phyloP scores from a whole-genome alignment of 768 basidiomycete species.

The Tubosaeta sp. region DNA sequence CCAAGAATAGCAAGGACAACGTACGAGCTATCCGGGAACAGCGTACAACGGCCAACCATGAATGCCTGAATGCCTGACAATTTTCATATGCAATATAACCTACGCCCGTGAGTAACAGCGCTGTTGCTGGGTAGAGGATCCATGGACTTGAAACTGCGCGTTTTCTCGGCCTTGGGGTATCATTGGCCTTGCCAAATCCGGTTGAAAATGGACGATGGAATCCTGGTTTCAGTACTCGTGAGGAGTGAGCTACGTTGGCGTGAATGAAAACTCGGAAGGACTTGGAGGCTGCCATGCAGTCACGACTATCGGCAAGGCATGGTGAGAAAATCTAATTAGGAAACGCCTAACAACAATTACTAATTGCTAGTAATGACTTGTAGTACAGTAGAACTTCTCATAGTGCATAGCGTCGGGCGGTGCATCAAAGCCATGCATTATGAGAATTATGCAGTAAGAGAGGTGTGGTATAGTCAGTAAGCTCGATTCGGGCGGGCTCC shows the following conservation, averaged over 20 bases:
- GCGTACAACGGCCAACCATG: constrained; percentile 65
- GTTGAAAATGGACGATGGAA: constrained; percentile 11
- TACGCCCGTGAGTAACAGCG: constrained; percentile 28
- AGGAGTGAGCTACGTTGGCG: not conserved
- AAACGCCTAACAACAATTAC: not conserved
- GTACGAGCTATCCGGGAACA: constrained; percentile 76
- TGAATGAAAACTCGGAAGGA: constrained; percentile 9
- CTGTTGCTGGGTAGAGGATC: constrained; percentile 23
- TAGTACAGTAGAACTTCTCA: no score
- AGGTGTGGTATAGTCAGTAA: no score
- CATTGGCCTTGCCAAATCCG: not conserved
- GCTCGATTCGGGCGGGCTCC: no score
- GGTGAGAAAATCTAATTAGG: not conserved
- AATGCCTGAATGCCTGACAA: constrained; percentile 70
- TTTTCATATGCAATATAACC: constrained; percentile 56
- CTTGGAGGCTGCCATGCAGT: constrained; percentile 7
- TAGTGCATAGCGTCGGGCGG: no score
- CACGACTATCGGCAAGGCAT: constrained; percentile 16
- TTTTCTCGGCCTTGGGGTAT: not conserved
- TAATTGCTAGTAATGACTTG: no score
- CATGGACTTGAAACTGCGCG: constrained; percentile 13
- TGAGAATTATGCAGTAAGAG: no score
- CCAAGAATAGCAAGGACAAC: constrained; percentile 24
- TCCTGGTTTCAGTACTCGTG: constrained; percentile 6
- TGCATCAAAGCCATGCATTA: no score